Percentiles rank a stretch among this genome's conserved stretches.
phyloP scores from a whole-genome alignment of 371 early-diverging fungal species.

The Apophysomyces variabilis region DNA sequence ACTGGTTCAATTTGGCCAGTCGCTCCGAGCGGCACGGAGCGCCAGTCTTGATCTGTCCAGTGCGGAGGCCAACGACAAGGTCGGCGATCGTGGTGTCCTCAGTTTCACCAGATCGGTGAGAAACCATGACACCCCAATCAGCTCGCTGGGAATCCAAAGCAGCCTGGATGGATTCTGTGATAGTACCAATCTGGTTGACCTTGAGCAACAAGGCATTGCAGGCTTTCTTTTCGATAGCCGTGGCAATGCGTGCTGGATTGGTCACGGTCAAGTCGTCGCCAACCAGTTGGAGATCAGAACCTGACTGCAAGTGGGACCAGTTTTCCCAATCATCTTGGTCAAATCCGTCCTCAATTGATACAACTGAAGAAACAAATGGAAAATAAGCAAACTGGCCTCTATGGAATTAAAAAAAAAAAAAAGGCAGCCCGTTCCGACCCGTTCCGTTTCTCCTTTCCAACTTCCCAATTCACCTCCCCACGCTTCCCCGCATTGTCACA shows the following conservation, averaged over 20 bases:
- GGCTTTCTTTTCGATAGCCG: conserved; percentile 93
- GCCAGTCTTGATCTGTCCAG: conserved; percentile 99
- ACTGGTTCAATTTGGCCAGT: conserved; percentile 97
- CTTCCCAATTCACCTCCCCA: not conserved
- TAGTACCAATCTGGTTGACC: conserved; percentile 99
- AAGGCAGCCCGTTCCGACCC: conserved; percentile 11
- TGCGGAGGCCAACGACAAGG: conserved; percentile 96
- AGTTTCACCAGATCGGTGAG: conserved; percentile 99
- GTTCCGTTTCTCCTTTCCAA: not conserved
- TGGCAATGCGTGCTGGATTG: conserved; percentile 92
- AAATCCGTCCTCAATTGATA: conserved; percentile 99
- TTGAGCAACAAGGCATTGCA: conserved; percentile 98
- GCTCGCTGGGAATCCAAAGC: conserved; percentile 73
- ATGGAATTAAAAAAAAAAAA: not conserved
- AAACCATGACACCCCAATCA: conserved; percentile 99
- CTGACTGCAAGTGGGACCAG: conserved; percentile 82
- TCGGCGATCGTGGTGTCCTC: conserved; percentile 99
- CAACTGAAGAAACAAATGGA: conserved; percentile 49
- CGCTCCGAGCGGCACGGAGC: conserved; percentile 99
- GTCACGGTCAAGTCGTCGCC: conserved; percentile 99
- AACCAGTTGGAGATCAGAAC: conserved; percentile 88
- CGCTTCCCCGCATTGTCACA: too few species aligned
- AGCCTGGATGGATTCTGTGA: conserved; percentile 93
- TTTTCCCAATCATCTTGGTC: conserved; percentile 99
- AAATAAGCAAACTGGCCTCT: not conserved